Percentiles rank a stretch among this genome's conserved stretches.
Evolutionary conservation across 1,139 yeast species (phyloP).

Genomic region (Geotrichum cucujoidarum): DNA sequence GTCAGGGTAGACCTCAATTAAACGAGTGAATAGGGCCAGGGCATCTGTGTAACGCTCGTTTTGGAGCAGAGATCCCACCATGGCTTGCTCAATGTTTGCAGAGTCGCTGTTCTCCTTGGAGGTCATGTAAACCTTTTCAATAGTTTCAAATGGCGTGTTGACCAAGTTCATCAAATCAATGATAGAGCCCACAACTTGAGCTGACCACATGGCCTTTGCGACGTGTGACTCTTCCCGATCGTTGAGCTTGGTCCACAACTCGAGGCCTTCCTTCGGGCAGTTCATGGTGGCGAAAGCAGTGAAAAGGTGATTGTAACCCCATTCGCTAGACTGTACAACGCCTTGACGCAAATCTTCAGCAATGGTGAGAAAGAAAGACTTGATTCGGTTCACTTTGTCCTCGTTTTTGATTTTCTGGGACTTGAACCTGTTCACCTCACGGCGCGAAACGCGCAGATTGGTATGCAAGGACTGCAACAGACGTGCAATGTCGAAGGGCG

Average conservation of each 20-base stretch:
- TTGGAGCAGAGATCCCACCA: slow-evolving; percentile 56
- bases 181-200: slow-evolving; percentile 63
- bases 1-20: slow-evolving; percentile 36
- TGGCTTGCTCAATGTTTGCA: slow-evolving; percentile 52
- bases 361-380: slow-evolving; percentile 28
- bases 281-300: slow-evolving; percentile 55
- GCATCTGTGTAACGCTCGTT: slow-evolving; percentile 51
- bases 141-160: slow-evolving; percentile 55
- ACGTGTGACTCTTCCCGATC: slow-evolving; percentile 13
- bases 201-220: slow-evolving; percentile 37
- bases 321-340: slow-evolving; percentile 43
- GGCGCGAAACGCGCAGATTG: slow-evolving; percentile 16
- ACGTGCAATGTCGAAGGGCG: slow-evolving; percentile 26
- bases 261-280: slow-evolving; percentile 49
- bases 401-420: slow-evolving; percentile 18
- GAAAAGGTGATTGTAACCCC: slow-evolving; percentile 53
- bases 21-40: slow-evolving; percentile 44
- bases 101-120: slow-evolving; percentile 38
- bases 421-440: slow-evolving; percentile 19
- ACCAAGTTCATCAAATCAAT: slow-evolving; percentile 65
- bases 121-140: slow-evolving; percentile 44
- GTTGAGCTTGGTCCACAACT: slow-evolving; percentile 42
- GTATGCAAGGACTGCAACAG: slow-evolving; percentile 31
- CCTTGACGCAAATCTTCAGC: slow-evolving; percentile 47
- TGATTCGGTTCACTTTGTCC: slow-evolving; percentile 18